Evolutionary conservation across 179 eudicot species (phyloP).

Genomic region (Amaranthus tricolor): DNA sequence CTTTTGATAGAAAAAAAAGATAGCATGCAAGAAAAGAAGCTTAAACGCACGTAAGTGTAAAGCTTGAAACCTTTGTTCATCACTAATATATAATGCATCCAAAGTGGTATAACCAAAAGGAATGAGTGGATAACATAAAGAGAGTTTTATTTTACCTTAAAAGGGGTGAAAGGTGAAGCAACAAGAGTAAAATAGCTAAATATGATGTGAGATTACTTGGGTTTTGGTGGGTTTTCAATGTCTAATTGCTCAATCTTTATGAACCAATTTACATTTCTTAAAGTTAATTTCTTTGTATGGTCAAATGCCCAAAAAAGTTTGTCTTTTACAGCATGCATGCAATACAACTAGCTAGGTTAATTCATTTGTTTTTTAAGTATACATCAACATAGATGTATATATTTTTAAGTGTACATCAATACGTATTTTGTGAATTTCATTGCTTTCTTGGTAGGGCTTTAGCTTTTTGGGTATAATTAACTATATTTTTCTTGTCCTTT

Average conservation of each 20-base stretch:
- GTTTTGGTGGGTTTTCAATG: constrained; percentile 40
- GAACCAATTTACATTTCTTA: background rate
- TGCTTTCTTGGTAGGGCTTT: too few relatives aligned
- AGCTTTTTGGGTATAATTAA: too few relatives aligned
- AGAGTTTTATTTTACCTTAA: constrained; percentile 11
- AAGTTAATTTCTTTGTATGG: constrained; percentile 5
- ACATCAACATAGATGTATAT: too few relatives aligned
- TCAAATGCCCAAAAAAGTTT: constrained; percentile 27
- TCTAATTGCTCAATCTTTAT: constrained; percentile 19
- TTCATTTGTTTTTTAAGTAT: too few relatives aligned
- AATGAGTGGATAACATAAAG: constrained; percentile 7
- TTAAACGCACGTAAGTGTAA: constrained; percentile 12
- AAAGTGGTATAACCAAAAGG: constrained; percentile 22
- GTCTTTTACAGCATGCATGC: constrained; percentile 34
- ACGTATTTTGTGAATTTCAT: too few relatives aligned
- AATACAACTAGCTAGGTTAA: background rate
- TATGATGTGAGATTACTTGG: constrained; percentile 30
- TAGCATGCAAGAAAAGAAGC: constrained; percentile 20
- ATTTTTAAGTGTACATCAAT: too few relatives aligned
- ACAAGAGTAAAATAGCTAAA: constrained; percentile 16
- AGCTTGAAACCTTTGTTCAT: constrained; percentile 24
- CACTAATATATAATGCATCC: constrained; percentile 1
- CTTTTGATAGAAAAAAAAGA: background rate
- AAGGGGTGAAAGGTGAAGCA: constrained; percentile 27
- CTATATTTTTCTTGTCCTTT: too few relatives aligned